These are phyloP conservation scores for Clitoria ternatea DNA, from an alignment of 306 rosid species.

Conservation along the genomic window DNA sequence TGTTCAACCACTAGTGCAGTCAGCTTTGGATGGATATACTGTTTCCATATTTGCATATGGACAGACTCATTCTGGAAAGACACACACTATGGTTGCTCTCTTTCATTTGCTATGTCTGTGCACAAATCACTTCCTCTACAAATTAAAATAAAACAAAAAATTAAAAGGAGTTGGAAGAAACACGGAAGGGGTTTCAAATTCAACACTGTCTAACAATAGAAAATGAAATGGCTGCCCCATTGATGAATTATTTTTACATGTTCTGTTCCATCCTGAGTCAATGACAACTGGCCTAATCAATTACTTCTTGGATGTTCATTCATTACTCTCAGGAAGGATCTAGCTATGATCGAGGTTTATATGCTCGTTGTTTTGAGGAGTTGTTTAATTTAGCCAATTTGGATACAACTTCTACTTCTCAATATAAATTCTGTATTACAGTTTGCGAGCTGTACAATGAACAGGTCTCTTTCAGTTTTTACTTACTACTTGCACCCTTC, in stretches of 20 bases:
- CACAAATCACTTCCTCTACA: background rate
- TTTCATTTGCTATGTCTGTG: slow-evolving; percentile 28
- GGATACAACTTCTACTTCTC: slow-evolving; percentile 81
- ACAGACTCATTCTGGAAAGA: slow-evolving; percentile 87
- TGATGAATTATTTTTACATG: background rate
- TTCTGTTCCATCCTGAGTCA: background rate
- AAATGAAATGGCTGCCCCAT: slow-evolving; percentile 3
- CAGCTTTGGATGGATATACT: slow-evolving; percentile 95
- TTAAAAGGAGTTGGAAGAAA: background rate
- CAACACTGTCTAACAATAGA: background rate
- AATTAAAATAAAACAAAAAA: background rate
- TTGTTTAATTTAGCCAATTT: slow-evolving; percentile 84
- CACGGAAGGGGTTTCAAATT: slow-evolving; percentile 9
- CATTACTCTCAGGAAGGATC: slow-evolving; percentile 79
- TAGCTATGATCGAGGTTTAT: slow-evolving; percentile 89
- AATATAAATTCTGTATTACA: slow-evolving; percentile 68
- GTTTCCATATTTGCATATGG: slow-evolving; percentile 91
- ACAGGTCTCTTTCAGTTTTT: slow-evolving; percentile 58
- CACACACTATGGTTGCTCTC: slow-evolving; percentile 74
- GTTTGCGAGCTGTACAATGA: slow-evolving; percentile 85
- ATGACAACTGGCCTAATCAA: slow-evolving; percentile 26
- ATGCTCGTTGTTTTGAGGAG: slow-evolving; percentile 91
- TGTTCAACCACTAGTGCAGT: slow-evolving; percentile 91
- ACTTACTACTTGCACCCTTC: slow-evolving; percentile 5
- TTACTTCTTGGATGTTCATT: slow-evolving; percentile 20